Conservation (phyloP, 2,329 filamentous ascomycete genomes). For the Fusarium torreyae region DNA sequence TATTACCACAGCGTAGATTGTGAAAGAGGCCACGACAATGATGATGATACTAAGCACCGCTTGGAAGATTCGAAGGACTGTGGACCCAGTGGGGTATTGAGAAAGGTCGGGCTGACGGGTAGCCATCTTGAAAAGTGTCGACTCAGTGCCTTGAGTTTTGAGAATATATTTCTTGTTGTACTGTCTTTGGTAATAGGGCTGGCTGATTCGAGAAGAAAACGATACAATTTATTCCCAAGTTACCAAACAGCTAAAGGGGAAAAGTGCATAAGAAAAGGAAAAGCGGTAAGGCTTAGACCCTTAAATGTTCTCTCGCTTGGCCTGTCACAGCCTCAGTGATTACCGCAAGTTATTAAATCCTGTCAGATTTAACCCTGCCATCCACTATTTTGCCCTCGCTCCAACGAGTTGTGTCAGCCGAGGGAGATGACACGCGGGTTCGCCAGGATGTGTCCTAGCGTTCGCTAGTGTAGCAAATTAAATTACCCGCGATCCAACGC, state of each 20-base stretch:
- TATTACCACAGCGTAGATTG: slow-evolving; percentile 55
- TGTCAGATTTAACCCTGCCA: slow-evolving; percentile 8
- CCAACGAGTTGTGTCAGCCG: background rate
- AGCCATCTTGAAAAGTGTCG: background rate
- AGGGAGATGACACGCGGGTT: too few species aligned
- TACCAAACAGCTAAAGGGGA: background rate
- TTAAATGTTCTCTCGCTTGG: background rate
- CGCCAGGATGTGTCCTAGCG: too few species aligned
- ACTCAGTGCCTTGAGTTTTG: rapidly evolving
- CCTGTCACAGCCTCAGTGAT: background rate
- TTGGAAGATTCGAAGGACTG: slow-evolving; percentile 62
- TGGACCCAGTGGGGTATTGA: slow-evolving; percentile 61
- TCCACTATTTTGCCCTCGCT: background rate
- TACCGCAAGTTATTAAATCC: background rate
- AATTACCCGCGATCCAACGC: too few species aligned
- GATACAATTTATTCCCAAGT: too few species aligned
- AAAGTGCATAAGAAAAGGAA: background rate
- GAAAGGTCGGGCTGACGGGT: slow-evolving; percentile 51
- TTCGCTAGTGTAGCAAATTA: too few species aligned
- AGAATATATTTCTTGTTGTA: background rate
- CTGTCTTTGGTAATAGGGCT: background rate
- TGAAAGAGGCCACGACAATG: slow-evolving; percentile 65
- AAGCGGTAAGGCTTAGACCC: background rate
- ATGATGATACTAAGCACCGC: slow-evolving; percentile 62
- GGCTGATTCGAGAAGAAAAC: background rate